A percentile compares a stretch with the other conserved stretches of the same genome.
These are phyloP conservation scores for Tolypocladium sp. DNA, from an alignment of 2,329 filamentous ascomycete species.

Conservation along the genomic window DNA sequence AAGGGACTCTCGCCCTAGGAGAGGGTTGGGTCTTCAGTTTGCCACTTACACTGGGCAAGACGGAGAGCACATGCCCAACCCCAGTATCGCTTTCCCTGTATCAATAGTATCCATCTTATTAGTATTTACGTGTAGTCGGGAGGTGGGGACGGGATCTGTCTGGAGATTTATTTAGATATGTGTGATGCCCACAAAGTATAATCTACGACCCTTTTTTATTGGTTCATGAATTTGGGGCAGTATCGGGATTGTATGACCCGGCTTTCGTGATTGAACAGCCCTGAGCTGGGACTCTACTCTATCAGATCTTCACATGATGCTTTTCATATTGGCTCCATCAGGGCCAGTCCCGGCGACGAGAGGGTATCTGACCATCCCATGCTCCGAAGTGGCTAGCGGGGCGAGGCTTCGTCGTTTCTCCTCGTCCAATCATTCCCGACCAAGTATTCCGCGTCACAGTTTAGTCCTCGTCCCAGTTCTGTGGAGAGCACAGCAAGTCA, in stretches of 20 bases:
- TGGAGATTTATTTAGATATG: neutral
- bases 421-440: neutral
- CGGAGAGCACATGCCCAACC: neutral
- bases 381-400: conserved; percentile 1
- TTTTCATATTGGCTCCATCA: neutral
- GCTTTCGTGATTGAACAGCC: neutral
- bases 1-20: neutral
- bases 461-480: conserved; percentile 59
- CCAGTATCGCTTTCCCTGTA: neutral
- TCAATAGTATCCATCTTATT: neutral
- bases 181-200: neutral
- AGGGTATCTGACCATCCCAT: conserved; percentile 15
- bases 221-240: neutral
- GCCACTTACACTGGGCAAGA: neutral
- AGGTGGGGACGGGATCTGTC: neutral
- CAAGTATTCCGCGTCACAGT: neutral
- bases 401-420: neutral
- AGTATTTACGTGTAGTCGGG: neutral
- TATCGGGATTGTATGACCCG: neutral
- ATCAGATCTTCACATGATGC: neutral
- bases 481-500: conserved; percentile 13
- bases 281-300: neutral
- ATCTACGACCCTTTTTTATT: neutral
- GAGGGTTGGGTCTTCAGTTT: neutral
- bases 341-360: neutral